Evolutionary conservation across 805 yeast genomes (phyloP), one percentile per base, ranked within the genome.

Genomic region (Groenewaldozyma salmanticensis): DNA sequence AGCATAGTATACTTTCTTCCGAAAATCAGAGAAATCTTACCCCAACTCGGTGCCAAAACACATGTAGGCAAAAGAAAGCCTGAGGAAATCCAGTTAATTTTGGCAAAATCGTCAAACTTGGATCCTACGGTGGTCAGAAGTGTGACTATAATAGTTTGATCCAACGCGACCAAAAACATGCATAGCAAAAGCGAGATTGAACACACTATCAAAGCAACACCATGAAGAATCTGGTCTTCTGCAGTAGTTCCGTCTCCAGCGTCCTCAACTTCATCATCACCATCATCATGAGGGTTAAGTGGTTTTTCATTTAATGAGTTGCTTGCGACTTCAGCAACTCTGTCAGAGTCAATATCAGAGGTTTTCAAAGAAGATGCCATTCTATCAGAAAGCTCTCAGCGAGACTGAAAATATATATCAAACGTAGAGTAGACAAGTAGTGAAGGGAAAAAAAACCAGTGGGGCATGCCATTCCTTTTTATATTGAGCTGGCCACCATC

Each of bases 1-100:
- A 68, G 41, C 33, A 68, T 47, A 5, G 68, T 64, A 36, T 51
- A 54, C 52, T 54, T 52, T 18, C 67, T 42, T 22, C 58, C 53
- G 48, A 56, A 47, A 9, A 79, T 68, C 45, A 79, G 83, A 33
- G 79, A 70, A 7, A 78, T 59, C 38, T 77, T 70, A 0, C 85
- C 86, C 45, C 74, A 76, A 17, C 77, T 57, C 5, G 81, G 82
- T 52, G 77, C 82, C 49, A 77, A 73, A 3, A 77, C 77, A 2
- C 79, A 68, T 42, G 72, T 72, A 1, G 85, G 77, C 33, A 80
- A 54, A 21, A 80, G 60, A 37, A 76, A 74, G 1, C 80, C 70
- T 0, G 83, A 72, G 4, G 82, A 81, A 3, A 80, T 76, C 84
- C 85, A 79, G 0, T 72, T 57, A 4, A 71, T 59, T 18, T 48